phyloP scores from a whole-genome alignment of 345 rosid genomes.

The Citrus trifoliata region DNA sequence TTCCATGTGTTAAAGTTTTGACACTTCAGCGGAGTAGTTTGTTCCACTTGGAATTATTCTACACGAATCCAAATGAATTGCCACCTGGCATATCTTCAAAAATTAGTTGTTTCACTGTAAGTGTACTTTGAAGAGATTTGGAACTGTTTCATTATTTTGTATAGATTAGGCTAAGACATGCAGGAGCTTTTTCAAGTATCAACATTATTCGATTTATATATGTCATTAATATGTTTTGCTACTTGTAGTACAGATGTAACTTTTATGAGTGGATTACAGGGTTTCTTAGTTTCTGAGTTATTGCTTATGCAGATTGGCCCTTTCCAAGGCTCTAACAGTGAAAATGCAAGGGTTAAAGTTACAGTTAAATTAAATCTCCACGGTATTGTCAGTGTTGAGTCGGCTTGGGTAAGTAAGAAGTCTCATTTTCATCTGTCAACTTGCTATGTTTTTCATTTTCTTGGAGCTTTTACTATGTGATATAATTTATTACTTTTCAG shows the following conservation, averaged over 20 bases:
- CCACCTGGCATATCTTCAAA: slow-evolving; percentile 37
- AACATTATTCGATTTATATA: neutral
- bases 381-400: slow-evolving; percentile 45
- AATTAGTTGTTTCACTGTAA: slow-evolving; percentile 43
- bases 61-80: slow-evolving; percentile 42
- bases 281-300: slow-evolving; percentile 2
- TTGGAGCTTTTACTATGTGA: neutral
- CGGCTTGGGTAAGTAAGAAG: slow-evolving; percentile 36
- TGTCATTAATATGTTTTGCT: neutral
- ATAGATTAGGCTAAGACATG: neutral
- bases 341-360: slow-evolving; percentile 49
- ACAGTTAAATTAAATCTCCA: slow-evolving; percentile 48
- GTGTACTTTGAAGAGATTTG: slow-evolving; percentile 1
- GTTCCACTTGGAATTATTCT: slow-evolving; percentile 49
- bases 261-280: slow-evolving; percentile 1
- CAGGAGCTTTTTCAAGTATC: neutral
- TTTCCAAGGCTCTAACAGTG: slow-evolving; percentile 28
- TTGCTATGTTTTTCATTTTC: neutral
- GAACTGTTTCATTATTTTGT: neutral
- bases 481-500: slow-evolving; percentile 28
- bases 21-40: slow-evolving; percentile 35
- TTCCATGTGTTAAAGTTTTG: slow-evolving; percentile 49
- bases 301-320: slow-evolving; percentile 50
- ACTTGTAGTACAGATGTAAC: neutral
- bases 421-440: neutral